phyloP scores from a whole-genome alignment of 768 basidiomycete species.

The Lactifluus piperatus region DNA sequence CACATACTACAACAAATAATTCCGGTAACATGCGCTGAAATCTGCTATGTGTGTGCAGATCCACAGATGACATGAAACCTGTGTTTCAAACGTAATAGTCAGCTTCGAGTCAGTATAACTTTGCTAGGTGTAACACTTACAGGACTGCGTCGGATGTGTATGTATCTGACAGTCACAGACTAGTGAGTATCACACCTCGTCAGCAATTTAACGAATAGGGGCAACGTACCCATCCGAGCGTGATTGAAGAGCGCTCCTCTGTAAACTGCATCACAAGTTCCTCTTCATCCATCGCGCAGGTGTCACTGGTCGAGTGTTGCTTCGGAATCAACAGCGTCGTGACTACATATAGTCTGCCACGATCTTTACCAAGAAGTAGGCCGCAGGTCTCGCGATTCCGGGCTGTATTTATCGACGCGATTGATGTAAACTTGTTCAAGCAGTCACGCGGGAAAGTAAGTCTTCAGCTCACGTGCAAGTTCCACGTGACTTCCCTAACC shows the following conservation, averaged over 20 bases:
- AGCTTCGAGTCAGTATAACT: not conserved
- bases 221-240: slow-evolving; percentile 78
- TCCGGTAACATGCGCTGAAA: slow-evolving; percentile 89
- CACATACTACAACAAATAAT: slow-evolving; percentile 88
- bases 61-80: slow-evolving; percentile 94
- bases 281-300: slow-evolving; percentile 89
- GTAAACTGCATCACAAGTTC: slow-evolving; percentile 82
- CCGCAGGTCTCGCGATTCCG: slow-evolving; percentile 84
- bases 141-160: slow-evolving; percentile 85
- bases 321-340: slow-evolving; percentile 81
- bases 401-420: slow-evolving; percentile 71
- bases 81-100: slow-evolving; percentile 3
- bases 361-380: slow-evolving; percentile 62
- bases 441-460: slow-evolving; percentile 64
- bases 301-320: slow-evolving; percentile 82
- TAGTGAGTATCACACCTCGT: not conserved
- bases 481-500: slow-evolving; percentile 26
- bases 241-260: slow-evolving; percentile 70
- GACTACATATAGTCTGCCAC: slow-evolving; percentile 56
- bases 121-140: slow-evolving; percentile 32
- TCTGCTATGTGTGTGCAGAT: slow-evolving; percentile 83
- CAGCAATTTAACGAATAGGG: not conserved
- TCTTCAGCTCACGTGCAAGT: slow-evolving; percentile 47
- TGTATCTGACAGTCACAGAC: slow-evolving; percentile 55
- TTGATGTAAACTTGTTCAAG: slow-evolving; percentile 64